Percentiles rank a stretch among this genome's conserved stretches.
Conservation (phyloP, 768 basidiomycete genomes). For the Lyophyllum semitale region DNA sequence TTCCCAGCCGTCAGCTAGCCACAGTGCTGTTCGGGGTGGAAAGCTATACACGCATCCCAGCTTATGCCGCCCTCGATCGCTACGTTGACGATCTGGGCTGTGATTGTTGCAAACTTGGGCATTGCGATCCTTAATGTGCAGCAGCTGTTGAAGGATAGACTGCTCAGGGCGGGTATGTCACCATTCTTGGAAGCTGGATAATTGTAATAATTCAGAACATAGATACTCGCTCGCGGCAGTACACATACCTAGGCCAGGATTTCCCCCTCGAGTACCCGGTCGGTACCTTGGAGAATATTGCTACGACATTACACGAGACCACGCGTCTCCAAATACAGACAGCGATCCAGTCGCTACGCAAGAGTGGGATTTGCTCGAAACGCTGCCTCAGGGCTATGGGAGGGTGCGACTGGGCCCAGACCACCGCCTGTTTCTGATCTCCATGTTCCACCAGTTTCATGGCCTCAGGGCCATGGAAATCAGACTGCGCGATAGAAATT, state of each 20-base stretch:
- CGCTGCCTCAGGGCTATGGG: background rate
- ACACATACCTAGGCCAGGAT: background rate
- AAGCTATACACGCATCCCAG: too few relatives aligned
- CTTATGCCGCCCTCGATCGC: background rate
- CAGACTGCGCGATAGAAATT: slow-evolving; percentile 9
- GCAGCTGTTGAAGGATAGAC: background rate
- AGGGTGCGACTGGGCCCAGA: slow-evolving; percentile 17
- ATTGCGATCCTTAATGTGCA: background rate
- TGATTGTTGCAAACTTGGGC: background rate
- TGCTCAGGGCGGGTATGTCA: background rate
- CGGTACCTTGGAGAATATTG: background rate
- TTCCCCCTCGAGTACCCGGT: background rate
- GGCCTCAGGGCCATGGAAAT: slow-evolving; percentile 14
- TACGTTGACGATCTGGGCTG: background rate
- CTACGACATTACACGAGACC: too few relatives aligned
- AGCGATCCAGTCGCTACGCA: too few relatives aligned
- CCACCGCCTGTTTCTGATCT: slow-evolving; percentile 19
- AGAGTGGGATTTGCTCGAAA: too few relatives aligned
- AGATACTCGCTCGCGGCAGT: background rate
- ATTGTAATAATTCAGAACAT: too few relatives aligned
- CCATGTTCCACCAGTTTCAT: slow-evolving; percentile 29
- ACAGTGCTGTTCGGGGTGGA: too few relatives aligned
- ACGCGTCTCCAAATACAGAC: too few relatives aligned
- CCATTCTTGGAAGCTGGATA: background rate
- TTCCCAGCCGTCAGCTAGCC: too few relatives aligned